These are phyloP conservation scores for Novymonas esmeraldas DNA, from an alignment of 208 protist genomes.

Conservation along the genomic window DNA sequence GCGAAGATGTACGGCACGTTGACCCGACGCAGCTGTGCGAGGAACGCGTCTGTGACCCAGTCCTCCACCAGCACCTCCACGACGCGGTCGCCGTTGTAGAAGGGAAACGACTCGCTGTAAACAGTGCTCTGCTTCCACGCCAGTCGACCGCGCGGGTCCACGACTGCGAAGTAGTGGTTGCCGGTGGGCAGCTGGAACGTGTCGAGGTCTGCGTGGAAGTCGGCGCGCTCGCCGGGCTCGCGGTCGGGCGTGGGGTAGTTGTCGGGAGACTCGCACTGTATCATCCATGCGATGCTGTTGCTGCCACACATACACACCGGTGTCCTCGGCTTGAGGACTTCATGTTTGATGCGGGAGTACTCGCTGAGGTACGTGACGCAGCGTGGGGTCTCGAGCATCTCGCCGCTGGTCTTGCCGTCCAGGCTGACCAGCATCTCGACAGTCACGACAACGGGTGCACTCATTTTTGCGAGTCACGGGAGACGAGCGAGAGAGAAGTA, in stretches of 20 bases:
- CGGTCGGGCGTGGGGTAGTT: conserved; percentile 12
- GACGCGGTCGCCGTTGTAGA: conserved; percentile 31
- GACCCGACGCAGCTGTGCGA: conserved; percentile 18
- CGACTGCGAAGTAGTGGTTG: conserved; percentile 16
- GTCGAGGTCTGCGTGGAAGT: conserved; percentile 24
- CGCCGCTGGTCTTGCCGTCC: conserved; percentile 13
- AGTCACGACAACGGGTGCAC: too few species aligned
- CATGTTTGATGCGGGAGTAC: conserved; percentile 16
- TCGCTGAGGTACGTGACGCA: neutral
- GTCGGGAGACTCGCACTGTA: neutral
- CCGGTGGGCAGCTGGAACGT: conserved; percentile 4
- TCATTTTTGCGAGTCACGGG: too few species aligned
- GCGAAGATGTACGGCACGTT: conserved; percentile 37
- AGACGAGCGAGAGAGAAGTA: too few species aligned
- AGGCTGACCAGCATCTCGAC: conserved; percentile 9
- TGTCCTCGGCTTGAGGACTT: conserved; percentile 13
- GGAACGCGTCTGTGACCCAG: conserved; percentile 24
- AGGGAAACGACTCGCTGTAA: conserved; percentile 15
- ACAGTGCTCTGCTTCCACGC: conserved; percentile 8
- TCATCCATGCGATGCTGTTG: conserved; percentile 10
- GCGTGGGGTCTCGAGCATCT: neutral
- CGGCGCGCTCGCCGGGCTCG: conserved; percentile 13
- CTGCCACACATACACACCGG: conserved; percentile 18
- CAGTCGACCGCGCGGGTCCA: conserved; percentile 28
- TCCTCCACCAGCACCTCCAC: conserved; percentile 28